Conservation (phyloP, 116 monocot species). For the Trichopus zeylanicus region DNA sequence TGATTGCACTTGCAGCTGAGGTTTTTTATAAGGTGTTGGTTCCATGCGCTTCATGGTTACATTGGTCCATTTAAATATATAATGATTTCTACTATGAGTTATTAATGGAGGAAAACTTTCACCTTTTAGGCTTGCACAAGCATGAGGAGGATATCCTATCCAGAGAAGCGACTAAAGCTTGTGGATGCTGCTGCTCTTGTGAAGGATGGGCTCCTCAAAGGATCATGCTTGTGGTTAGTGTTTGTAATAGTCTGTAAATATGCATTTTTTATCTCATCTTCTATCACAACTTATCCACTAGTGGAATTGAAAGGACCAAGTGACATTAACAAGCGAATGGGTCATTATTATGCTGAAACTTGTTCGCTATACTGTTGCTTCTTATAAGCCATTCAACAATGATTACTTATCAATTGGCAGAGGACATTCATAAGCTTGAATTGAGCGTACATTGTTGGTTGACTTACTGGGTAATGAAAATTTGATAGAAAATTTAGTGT, state of each 20-base stretch:
- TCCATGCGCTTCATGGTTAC: background rate
- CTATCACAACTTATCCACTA: background rate
- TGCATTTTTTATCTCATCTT: background rate
- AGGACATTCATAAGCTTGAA: too few relatives aligned
- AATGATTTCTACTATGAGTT: background rate
- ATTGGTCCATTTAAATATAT: background rate
- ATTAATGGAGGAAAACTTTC: background rate
- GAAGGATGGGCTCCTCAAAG: conserved; percentile 62
- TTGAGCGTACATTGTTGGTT: too few relatives aligned
- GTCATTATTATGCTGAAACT: too few relatives aligned
- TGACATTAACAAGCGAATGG: too few relatives aligned
- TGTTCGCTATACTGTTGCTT: too few relatives aligned
- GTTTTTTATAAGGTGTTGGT: conserved; percentile 64
- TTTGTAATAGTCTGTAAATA: background rate
- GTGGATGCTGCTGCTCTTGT: conserved; percentile 32
- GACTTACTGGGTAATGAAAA: too few relatives aligned
- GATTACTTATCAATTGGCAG: too few relatives aligned
- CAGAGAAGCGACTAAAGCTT: conserved; percentile 50
- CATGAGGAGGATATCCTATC: conserved; percentile 12
- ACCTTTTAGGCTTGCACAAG: conserved; percentile 42
- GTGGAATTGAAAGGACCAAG: too few relatives aligned
- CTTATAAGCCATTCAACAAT: too few relatives aligned
- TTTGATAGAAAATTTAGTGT: too few relatives aligned
- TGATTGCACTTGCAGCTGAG: conserved; percentile 70
- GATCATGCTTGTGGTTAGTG: conserved; percentile 10